Conservation (phyloP, 768 basidiomycete species). For the Termitomyces bulborhizus region DNA sequence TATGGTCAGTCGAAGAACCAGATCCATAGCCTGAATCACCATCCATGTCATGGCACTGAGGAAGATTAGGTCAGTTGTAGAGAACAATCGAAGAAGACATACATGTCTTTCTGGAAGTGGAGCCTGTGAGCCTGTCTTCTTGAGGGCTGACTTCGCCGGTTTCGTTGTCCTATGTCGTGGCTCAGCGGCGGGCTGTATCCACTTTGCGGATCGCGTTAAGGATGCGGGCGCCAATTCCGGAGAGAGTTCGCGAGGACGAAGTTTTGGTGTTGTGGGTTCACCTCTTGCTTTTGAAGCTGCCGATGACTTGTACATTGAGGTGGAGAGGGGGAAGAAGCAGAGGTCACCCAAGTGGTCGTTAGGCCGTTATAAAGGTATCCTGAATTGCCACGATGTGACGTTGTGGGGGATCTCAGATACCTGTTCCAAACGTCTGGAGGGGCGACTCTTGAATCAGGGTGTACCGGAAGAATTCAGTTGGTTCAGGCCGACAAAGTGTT, state of each 20-base stretch:
- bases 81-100: neutral
- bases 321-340: slow-evolving; percentile 12
- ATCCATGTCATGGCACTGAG: neutral
- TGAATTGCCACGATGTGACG: slow-evolving; percentile 26
- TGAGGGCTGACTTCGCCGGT: slow-evolving; percentile 5
- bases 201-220: neutral
- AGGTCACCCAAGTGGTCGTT: slow-evolving; percentile 11
- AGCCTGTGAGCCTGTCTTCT: neutral
- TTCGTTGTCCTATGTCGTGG: slow-evolving; percentile 11
- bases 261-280: slow-evolving; percentile 27
- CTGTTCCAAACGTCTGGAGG: slow-evolving; percentile 17
- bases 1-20: neutral
- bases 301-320: slow-evolving; percentile 29
- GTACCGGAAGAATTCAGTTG: slow-evolving; percentile 18
- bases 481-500: slow-evolving; percentile 20
- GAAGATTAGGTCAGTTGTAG: neutral
- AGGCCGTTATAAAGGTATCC: slow-evolving; percentile 21
- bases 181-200: slow-evolving; percentile 11
- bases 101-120: neutral
- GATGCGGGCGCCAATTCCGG: slow-evolving; percentile 2
- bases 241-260: neutral
- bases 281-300: slow-evolving; percentile 15
- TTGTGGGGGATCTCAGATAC: slow-evolving; percentile 17
- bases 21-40: neutral
- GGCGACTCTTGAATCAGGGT: slow-evolving; percentile 1